These are phyloP conservation scores for Guadua angustifolia DNA, from an alignment of 176 grass and related monocot genomes.

Conservation along the genomic window DNA sequence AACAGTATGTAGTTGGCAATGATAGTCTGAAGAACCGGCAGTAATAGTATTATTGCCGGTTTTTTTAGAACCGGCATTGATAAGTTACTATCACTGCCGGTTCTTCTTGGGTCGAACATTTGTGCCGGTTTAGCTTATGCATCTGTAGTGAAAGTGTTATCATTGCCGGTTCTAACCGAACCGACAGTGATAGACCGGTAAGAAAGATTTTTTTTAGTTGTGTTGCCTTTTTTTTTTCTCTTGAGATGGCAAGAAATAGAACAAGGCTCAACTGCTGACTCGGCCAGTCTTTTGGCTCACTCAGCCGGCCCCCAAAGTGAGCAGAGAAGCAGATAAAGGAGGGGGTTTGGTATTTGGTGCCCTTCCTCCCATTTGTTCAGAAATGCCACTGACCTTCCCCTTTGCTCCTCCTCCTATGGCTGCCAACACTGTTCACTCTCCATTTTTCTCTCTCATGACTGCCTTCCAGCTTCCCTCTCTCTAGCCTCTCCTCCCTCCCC, in stretches of 20 bases:
- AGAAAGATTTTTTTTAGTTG: too few relatives aligned
- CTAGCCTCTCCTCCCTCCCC: neutral
- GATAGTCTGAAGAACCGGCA: too few relatives aligned
- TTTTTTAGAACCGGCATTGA: too few relatives aligned
- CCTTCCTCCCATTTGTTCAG: conserved; percentile 32
- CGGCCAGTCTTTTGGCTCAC: neutral
- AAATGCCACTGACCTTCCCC: conserved; percentile 21
- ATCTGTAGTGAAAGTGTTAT: too few relatives aligned
- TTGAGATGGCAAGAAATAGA: neutral
- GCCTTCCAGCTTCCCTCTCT: neutral
- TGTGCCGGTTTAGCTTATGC: too few relatives aligned
- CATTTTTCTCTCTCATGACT: conserved; percentile 34
- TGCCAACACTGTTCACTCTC: conserved; percentile 32
- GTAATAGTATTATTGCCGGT: too few relatives aligned
- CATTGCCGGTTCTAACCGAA: too few relatives aligned
- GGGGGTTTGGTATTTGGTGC: conserved; percentile 42
- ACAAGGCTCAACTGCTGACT: neutral
- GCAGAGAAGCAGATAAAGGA: conserved; percentile 15
- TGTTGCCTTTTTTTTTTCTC: neutral
- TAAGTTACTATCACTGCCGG: too few relatives aligned
- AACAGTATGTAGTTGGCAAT: too few relatives aligned
- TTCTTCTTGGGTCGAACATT: too few relatives aligned
- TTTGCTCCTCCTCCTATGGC: conserved; percentile 31
- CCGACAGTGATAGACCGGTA: too few relatives aligned
- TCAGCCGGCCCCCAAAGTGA: conserved; percentile 29